Base-by-base conservation (phyloP, 1,284 basidiomycete species). In the Cutaneotrichosporon curvatum region DNA sequence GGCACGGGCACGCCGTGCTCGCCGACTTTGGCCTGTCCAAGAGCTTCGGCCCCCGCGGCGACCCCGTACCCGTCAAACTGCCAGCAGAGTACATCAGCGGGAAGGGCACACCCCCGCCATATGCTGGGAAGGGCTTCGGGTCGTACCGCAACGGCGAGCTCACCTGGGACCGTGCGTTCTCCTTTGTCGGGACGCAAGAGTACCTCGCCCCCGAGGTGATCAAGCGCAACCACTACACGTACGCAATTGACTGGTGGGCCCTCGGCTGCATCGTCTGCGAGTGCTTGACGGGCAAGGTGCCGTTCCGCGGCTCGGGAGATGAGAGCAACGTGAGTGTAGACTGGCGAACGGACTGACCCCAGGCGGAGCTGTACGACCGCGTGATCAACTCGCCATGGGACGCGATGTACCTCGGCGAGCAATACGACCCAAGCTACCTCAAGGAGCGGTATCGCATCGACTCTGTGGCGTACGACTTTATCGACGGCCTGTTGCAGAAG, bases 181-280 rank as follows among this genome's bases (percentile, higher is more conserved):
- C 53, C n/a, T 54, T 54, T 43, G 62, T 65, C n/a, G 69, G 68
- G 10, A 95, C 90, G 8, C 85, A 89, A 4, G 91, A 95, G 68
- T 96, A 96, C 63, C 79, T 96, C 15, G 62, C 89, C 15, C 89
- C 89, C 0, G 89, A 94, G 68, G 89, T 97, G 42, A 88, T 97
- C 60, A 85, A 90, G 62, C 87, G 90, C 4, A 72, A 86, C 56
- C 80, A 86, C 16, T 96, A 97, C 70, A 85, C 85, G 54, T 96
- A 92, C 63, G 87, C 92, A 59, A 89, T 94, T 18, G 92, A 97
- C 67, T 94, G 90, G 87, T 97, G 92, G 91, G 87, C 85, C 56
- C 86, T 95, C 61, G 92, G 92, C 16, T 96, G 91, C 51, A 95
- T 97, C 84, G 74, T 96, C 48, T 91, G 87, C 68, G 94, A 97